Conservation (phyloP, 2,329 filamentous ascomycete genomes). For the Hansfordia pulvinata region DNA sequence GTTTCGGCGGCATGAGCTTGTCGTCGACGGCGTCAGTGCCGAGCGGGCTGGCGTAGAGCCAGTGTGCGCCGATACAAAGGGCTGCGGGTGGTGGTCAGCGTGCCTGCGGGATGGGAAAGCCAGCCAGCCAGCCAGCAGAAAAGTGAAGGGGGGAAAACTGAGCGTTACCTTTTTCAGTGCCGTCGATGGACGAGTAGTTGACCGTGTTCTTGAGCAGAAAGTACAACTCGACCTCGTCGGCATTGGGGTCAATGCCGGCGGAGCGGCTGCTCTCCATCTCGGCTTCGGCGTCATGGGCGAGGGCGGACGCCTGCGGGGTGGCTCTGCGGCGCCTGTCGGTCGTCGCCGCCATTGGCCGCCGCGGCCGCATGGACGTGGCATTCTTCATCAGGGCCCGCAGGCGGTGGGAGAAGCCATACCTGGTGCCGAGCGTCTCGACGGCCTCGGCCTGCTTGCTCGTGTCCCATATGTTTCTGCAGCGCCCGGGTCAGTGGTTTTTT, state of each 20-base stretch:
- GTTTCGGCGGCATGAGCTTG: conserved; percentile 23
- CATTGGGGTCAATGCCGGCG: neutral
- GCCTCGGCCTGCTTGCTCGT: conserved; percentile 44
- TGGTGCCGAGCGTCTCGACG: conserved; percentile 38
- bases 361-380: conserved; percentile 8
- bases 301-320: neutral
- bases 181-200: conserved; percentile 63
- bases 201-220: conserved; percentile 56
- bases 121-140: too few relatives aligned
- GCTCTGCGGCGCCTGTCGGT: conserved; percentile 2
- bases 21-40: conserved; percentile 12
- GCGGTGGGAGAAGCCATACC: conserved; percentile 57
- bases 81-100: conserved; percentile 28
- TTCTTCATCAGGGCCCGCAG: conserved; percentile 49
- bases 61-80: conserved; percentile 61
- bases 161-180: conserved; percentile 45
- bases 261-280: neutral
- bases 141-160: too few relatives aligned
- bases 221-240: conserved; percentile 21
- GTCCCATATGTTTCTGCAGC: conserved; percentile 52
- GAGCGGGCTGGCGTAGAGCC: conserved; percentile 23
- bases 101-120: too few relatives aligned
- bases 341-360: too few relatives aligned
- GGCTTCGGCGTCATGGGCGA: neutral
- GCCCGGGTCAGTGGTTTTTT: conserved; percentile 5